Evolutionary conservation across 495 filamentous ascomycete species (phyloP).

Genomic region (Penicillium taxi): DNA sequence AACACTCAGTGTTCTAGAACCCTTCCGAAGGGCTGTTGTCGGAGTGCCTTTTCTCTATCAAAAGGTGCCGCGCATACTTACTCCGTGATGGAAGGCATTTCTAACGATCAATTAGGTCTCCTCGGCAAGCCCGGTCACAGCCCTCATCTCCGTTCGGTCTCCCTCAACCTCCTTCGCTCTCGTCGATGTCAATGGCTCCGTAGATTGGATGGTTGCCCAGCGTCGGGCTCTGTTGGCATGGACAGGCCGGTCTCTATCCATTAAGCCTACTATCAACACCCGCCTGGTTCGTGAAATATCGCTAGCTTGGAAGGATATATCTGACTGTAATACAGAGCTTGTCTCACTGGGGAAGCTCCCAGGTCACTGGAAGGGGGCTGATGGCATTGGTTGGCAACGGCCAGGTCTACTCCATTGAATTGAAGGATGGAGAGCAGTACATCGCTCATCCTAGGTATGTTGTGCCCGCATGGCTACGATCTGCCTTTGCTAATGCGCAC

Average conservation of each 20-base stretch:
- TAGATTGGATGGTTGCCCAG: constrained; percentile 91
- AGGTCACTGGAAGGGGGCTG: constrained; percentile 78
- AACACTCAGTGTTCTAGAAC: constrained; percentile 77
- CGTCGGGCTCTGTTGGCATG: constrained; percentile 81
- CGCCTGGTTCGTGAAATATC: constrained; percentile 48
- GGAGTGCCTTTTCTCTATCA: constrained; percentile 95
- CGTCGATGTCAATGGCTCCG: constrained; percentile 83
- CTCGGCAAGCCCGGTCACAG: constrained; percentile 76
- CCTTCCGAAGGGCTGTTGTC: constrained; percentile 64
- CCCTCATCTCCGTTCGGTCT: constrained; percentile 78
- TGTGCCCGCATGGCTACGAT: background rate
- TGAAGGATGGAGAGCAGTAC: constrained; percentile 77
- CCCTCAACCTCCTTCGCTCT: constrained; percentile 76
- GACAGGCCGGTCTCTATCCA: constrained; percentile 80
- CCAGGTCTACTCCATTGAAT: constrained; percentile 72
- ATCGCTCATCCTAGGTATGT: constrained; percentile 68
- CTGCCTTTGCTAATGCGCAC: background rate
- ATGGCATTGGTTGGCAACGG: constrained; percentile 77
- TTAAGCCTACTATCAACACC: constrained; percentile 65
- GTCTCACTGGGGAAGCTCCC: constrained; percentile 84
- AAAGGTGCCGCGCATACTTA: constrained; percentile 33
- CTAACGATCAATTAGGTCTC: constrained; percentile 46
- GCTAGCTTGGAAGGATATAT: background rate
- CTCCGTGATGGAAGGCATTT: background rate
- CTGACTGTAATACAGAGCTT: constrained; percentile 52